Evolutionary conservation across 1,139 yeast genomes (phyloP).

Genomic region (Pichia sp.): DNA sequence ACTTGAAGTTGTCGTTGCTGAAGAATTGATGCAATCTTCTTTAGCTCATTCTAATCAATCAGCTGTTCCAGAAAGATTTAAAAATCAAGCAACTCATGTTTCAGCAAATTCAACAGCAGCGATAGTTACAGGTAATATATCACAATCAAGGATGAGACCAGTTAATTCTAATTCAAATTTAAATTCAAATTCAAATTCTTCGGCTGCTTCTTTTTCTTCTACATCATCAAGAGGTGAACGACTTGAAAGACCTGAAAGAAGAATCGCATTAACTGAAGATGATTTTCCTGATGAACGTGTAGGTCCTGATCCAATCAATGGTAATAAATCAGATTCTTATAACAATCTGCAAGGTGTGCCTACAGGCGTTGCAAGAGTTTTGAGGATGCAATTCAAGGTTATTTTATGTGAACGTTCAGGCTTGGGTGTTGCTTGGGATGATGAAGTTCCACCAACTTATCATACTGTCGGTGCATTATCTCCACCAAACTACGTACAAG

Average conservation of each 20-base stretch:
- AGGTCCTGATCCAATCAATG: conserved; percentile 27
- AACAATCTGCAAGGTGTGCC: conserved; percentile 56
- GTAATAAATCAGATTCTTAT: conserved; percentile 26
- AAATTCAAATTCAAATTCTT: neutral
- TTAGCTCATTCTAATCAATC: conserved; percentile 12
- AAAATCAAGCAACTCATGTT: conserved; percentile 5
- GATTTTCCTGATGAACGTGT: conserved; percentile 25
- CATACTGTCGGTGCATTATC: conserved; percentile 74
- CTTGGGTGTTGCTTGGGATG: conserved; percentile 96
- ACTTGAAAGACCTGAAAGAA: no score
- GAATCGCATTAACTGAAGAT: conserved; percentile 6
- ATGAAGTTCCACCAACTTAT: conserved; percentile 96
- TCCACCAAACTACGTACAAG: conserved; percentile 68
- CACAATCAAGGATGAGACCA: conserved; percentile 10
- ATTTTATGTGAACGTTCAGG: conserved; percentile 86
- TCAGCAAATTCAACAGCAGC: conserved; percentile 9
- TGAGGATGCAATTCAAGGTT: conserved; percentile 88
- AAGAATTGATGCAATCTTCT: conserved; percentile 55
- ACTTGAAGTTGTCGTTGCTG: conserved; percentile 89
- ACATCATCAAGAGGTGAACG: neutral
- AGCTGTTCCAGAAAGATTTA: conserved; percentile 4
- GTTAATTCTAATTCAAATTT: neutral
- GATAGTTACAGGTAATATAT: conserved; percentile 11
- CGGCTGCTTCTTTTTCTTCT: neutral
- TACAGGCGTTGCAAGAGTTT: conserved; percentile 91